These are phyloP conservation scores for Ophiobolus disseminans DNA, from an alignment of 2,329 filamentous ascomycete species.

Conservation along the genomic window DNA sequence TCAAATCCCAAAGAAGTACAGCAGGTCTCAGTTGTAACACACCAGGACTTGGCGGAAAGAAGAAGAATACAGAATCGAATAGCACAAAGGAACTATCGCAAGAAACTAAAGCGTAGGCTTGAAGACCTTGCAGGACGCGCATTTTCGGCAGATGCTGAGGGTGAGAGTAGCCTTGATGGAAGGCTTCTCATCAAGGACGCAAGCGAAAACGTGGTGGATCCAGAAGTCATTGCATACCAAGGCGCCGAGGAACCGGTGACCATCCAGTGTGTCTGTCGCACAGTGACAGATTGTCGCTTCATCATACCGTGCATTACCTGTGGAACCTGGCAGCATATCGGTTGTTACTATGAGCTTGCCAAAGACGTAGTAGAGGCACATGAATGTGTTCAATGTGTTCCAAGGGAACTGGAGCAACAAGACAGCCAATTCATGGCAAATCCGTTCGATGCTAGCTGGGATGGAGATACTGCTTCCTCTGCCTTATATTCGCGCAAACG, in stretches of 20 bases:
- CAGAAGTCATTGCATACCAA: background rate
- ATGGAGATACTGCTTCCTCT: background rate
- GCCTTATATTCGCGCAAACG: background rate
- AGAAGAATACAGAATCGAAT: background rate
- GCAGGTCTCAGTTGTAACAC: too few relatives aligned
- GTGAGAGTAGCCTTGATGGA: too few relatives aligned
- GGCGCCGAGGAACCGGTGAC: background rate
- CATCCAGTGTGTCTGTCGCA: slow-evolving; percentile 7
- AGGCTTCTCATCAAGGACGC: too few relatives aligned
- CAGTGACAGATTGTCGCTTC: slow-evolving; percentile 3
- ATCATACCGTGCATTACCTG: slow-evolving; percentile 9
- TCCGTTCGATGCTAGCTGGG: too few relatives aligned
- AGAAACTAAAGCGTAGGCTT: background rate
- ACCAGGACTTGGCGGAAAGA: background rate
- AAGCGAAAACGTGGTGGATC: too few relatives aligned
- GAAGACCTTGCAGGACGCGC: too few relatives aligned
- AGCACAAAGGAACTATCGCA: background rate
- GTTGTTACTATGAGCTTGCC: slow-evolving; percentile 8
- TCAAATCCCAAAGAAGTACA: too few relatives aligned
- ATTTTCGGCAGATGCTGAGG: too few relatives aligned
- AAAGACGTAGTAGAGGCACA: slow-evolving; percentile 7
- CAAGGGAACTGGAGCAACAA: background rate
- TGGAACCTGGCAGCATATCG: slow-evolving; percentile 9
- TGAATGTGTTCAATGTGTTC: slow-evolving; percentile 2
- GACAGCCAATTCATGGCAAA: too few relatives aligned